Evolutionary conservation across 768 basidiomycete species (phyloP), one percentile per base, ranked within the genome.

Genomic region (Boletus vermiculosoides): DNA sequence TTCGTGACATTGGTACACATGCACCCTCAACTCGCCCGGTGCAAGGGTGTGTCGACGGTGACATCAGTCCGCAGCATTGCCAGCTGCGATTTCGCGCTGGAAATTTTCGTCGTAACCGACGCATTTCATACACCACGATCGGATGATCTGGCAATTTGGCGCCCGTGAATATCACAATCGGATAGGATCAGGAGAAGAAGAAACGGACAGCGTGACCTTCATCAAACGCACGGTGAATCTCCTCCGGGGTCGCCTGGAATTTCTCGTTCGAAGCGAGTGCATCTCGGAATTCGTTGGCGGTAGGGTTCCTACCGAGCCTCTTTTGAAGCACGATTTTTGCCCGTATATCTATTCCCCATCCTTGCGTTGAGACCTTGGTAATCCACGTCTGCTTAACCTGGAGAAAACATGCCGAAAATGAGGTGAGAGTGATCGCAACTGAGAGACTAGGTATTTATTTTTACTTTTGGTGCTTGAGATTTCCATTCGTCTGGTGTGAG

Each of bases 1-100:
- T 73, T 81, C 66, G n/a, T n/a, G n/a, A n/a, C n/a, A n/a, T n/a
- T n/a, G n/a, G n/a, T 28, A 28, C 28, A 28, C 28, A 28, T 28
- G 5, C 28, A 28, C 28, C 3, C 3, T 28, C 28, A 28, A 1
- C 6, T 28, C 28, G 4, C 28, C 28, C 28, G 5, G 28, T 28
- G 6, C 5, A 16, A 18, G 15, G 20, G 9, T 13, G 22, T 23
- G 10, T 36, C 23, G 33, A 28, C 5, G 11, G 5, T 4, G n/a
- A 45, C 18, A 25, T 57, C 45, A 67, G 6, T 52, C 15, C 4
- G 9, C 39, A 30, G 34, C 22, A 36, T 59, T 57, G 2, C 58
- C 66, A 34, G 51, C 56, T 16, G 63, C 66, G 5, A 62, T 58
- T 36, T 63, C 47, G 6, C 54, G 54, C 45, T 68, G 54, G n/a